Conservation (phyloP, 495 filamentous ascomycete genomes). For the Penicillium coffeae region DNA sequence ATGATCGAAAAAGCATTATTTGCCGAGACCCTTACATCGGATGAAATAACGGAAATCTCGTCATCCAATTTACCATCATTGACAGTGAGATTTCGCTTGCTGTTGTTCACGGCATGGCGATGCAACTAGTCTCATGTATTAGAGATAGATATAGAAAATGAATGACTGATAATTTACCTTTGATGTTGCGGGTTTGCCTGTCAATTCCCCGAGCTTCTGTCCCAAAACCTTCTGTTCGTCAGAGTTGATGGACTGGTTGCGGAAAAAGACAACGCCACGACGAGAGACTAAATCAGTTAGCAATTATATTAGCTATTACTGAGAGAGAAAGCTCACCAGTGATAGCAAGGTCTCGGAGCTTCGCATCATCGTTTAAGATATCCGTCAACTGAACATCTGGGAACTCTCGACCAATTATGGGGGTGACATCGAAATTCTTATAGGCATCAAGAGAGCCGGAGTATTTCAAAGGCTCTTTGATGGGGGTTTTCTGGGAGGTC, state of each 20-base stretch:
- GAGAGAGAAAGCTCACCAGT: slow-evolving; percentile 45
- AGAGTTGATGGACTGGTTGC: slow-evolving; percentile 60
- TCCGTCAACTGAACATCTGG: too few species aligned
- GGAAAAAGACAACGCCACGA: slow-evolving; percentile 80
- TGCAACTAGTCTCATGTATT: too few species aligned
- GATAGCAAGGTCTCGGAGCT: slow-evolving; percentile 63
- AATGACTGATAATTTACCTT: too few species aligned
- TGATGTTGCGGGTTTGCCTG: slow-evolving; percentile 63
- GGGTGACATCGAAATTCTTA: slow-evolving; percentile 61
- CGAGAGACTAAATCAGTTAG: slow-evolving; percentile 57
- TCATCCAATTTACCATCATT: too few species aligned
- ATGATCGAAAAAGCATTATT: too few species aligned
- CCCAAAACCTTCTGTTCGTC: slow-evolving; percentile 66
- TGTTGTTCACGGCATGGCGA: slow-evolving; percentile 68
- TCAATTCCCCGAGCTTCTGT: slow-evolving; percentile 57
- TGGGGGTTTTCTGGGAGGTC: too few species aligned
- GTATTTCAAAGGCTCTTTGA: too few species aligned
- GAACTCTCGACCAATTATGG: slow-evolving; percentile 67
- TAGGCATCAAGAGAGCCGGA: slow-evolving; percentile 52
- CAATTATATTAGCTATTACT: neutral
- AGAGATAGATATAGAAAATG: too few species aligned
- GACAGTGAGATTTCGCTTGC: too few species aligned
- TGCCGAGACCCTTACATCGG: too few species aligned
- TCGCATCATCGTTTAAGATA: slow-evolving; percentile 59
- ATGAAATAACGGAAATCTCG: too few species aligned